phyloP scores from a whole-genome alignment of 2,329 filamentous ascomycete genomes.

The Diaporthe sp. region DNA sequence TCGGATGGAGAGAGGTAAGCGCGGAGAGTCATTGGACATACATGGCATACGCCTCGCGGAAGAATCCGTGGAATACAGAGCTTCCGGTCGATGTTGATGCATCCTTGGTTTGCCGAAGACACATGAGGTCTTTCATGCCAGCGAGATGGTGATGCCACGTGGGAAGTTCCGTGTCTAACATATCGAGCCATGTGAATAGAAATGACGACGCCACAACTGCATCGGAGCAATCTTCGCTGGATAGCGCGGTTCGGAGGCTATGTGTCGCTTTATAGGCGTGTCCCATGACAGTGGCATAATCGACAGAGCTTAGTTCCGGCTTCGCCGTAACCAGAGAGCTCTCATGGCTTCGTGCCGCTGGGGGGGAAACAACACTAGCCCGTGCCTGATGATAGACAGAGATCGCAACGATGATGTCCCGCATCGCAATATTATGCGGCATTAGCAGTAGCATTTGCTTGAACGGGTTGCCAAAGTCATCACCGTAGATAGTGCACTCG shows the following conservation, averaged over 20 bases:
- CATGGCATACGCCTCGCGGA: conserved; percentile 7
- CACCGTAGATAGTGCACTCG: conserved; percentile 38
- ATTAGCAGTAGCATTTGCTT: conserved; percentile 1
- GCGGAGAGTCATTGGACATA: background rate
- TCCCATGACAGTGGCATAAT: background rate
- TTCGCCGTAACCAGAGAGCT: background rate
- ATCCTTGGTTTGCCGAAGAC: background rate
- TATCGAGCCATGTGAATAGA: conserved; percentile 10
- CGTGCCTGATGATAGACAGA: conserved; percentile 17
- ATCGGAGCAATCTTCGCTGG: background rate
- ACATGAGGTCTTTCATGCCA: conserved; percentile 18
- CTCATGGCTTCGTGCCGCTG: background rate
- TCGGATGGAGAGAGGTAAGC: background rate
- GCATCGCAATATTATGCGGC: background rate
- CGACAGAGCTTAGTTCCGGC: background rate
- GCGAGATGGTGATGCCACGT: conserved; percentile 10
- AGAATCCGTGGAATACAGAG: background rate
- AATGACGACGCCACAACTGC: conserved; percentile 8
- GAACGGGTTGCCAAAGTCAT: conserved; percentile 31
- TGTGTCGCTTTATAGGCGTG: background rate
- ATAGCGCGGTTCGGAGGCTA: background rate
- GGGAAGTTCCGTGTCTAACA: background rate
- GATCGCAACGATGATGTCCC: conserved; percentile 2
- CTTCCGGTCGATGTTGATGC: background rate
- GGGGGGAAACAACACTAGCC: background rate